A percentile compares a stretch with the other conserved stretches of the same genome.
These are phyloP conservation scores for Climacium dendroides DNA, from an alignment of 225 moss, liverwort and hornwort species.

Conservation along the genomic window DNA sequence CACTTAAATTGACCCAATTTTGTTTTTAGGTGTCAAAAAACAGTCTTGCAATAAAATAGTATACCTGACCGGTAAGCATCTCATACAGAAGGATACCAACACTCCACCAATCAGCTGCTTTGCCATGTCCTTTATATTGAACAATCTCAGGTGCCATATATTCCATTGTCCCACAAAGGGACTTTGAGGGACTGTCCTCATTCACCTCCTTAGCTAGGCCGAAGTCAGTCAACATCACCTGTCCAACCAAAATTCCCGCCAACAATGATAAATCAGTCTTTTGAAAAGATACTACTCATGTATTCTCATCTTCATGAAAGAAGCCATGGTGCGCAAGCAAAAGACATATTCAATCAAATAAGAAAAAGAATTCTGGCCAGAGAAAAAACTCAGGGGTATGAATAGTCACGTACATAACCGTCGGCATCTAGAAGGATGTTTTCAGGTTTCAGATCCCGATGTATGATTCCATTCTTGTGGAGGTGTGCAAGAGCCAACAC, in stretches of 20 bases:
- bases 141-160: slow-evolving; percentile 99
- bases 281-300: background rate
- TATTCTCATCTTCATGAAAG: background rate
- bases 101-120: slow-evolving; percentile 98
- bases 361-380: background rate
- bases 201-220: slow-evolving; percentile 93
- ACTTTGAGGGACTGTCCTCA: slow-evolving; percentile 83
- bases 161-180: slow-evolving; percentile 93
- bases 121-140: slow-evolving; percentile 73
- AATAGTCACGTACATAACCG: slow-evolving; percentile 62
- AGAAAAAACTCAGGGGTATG: background rate
- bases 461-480: slow-evolving; percentile 82
- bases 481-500: slow-evolving; percentile 91
- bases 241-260: background rate
- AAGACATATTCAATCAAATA: background rate
- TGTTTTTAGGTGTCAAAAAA: background rate
- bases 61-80: slow-evolving; percentile 94
- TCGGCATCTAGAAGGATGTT: slow-evolving; percentile 97
- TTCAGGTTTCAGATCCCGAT: slow-evolving; percentile 95
- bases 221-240: slow-evolving; percentile 95
- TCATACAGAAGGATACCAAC: slow-evolving; percentile 93
- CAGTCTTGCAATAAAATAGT: background rate
- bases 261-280: background rate
- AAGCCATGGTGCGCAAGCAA: background rate
- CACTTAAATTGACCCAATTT: background rate